phyloP scores from a whole-genome alignment of 257 asterid species.

The Dorcoceras hygrometricum region DNA sequence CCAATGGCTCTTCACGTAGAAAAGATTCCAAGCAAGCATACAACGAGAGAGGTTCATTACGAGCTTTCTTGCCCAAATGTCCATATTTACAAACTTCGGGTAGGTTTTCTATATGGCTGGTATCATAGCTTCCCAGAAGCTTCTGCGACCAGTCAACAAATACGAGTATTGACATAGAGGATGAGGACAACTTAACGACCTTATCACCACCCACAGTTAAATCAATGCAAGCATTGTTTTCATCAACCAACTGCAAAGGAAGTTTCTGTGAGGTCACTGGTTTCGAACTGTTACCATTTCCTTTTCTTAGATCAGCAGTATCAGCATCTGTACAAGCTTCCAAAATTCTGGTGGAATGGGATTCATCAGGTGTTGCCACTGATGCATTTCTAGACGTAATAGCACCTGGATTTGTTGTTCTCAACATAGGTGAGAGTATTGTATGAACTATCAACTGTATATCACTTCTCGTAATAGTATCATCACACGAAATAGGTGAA shows the following conservation, averaged over 20 bases:
- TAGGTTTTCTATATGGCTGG: slow-evolving; percentile 73
- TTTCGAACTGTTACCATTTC: slow-evolving; percentile 48
- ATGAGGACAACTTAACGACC: slow-evolving; percentile 77
- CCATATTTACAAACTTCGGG: slow-evolving; percentile 85
- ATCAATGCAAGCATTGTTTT: slow-evolving; percentile 91
- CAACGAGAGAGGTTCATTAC: slow-evolving; percentile 89
- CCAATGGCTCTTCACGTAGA: slow-evolving; percentile 97
- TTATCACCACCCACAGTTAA: slow-evolving; percentile 82
- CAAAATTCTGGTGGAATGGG: slow-evolving; percentile 29
- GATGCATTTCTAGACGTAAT: slow-evolving; percentile 36
- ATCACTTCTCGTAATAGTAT: slow-evolving; percentile 70
- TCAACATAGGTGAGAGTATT: slow-evolving; percentile 81
- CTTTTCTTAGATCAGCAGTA: slow-evolving; percentile 39
- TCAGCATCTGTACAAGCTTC: slow-evolving; percentile 38
- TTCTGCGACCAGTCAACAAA: slow-evolving; percentile 98
- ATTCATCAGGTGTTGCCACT: slow-evolving; percentile 34
- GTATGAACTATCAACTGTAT: slow-evolving; percentile 80
- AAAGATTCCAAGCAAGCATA: slow-evolving; percentile 98
- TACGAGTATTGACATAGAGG: slow-evolving; percentile 88
- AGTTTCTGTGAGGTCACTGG: slow-evolving; percentile 52
- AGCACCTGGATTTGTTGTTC: slow-evolving; percentile 42
- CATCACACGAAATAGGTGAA: slow-evolving; percentile 85
- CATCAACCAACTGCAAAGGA: slow-evolving; percentile 93
- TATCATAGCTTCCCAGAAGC: slow-evolving; percentile 82
- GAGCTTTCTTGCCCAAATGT: slow-evolving; percentile 83